phyloP scores from a whole-genome alignment of 164 flowering plant genomes.

The Chimonanthus praecox region DNA sequence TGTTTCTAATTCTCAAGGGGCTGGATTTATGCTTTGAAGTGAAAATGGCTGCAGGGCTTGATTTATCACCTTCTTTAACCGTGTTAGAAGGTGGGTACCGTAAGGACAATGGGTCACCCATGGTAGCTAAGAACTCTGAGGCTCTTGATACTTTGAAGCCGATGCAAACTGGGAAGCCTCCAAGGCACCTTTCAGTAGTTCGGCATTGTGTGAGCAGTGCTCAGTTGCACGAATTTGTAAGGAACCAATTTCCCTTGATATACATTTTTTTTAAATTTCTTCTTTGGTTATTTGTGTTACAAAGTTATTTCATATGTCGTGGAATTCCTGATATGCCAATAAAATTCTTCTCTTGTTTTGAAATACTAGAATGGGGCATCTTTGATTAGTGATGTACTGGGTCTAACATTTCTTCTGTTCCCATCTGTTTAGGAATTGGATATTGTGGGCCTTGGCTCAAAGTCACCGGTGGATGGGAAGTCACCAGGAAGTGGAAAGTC shows the following conservation, averaged over 20 bases:
- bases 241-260: conserved; percentile 5
- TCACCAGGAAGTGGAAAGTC: conserved; percentile 14
- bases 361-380: not conserved
- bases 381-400: not conserved
- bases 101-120: conserved; percentile 18
- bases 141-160: conserved; percentile 27
- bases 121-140: conserved; percentile 32
- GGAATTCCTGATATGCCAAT: not conserved
- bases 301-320: not conserved
- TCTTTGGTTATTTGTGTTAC: not conserved
- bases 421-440: conserved; percentile 42
- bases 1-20: not conserved
- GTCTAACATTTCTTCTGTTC: not conserved
- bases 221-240: conserved; percentile 36
- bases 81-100: conserved; percentile 26
- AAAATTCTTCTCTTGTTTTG: not conserved
- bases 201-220: conserved; percentile 52
- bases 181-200: conserved; percentile 38
- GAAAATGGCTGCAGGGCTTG: conserved; percentile 39
- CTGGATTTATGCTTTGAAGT: conserved; percentile 18
- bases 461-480: conserved; percentile 12
- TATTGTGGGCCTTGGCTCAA: conserved; percentile 19
- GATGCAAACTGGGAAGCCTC: conserved; percentile 43
- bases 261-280: not conserved
- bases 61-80: conserved; percentile 23